Evolutionary conservation across 495 filamentous ascomycete genomes (phyloP).

Genomic region (Aspergillus mulundensis): DNA sequence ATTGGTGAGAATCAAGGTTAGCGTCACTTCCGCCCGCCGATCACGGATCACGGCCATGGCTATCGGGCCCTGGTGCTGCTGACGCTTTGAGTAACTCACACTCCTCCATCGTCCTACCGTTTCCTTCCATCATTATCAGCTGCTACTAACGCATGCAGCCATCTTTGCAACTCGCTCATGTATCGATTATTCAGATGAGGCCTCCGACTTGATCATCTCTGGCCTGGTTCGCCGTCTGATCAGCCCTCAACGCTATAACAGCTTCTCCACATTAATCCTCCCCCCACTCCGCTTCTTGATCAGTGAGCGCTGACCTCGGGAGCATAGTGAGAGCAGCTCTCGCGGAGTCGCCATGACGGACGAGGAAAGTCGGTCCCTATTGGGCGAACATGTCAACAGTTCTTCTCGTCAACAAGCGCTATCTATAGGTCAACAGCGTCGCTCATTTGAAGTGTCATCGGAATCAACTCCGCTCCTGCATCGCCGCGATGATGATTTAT

Average conservation of each 20-base stretch:
- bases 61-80: neutral
- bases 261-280: slow-evolving; percentile 2
- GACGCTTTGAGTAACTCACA: slow-evolving; percentile 46
- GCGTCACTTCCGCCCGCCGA: neutral
- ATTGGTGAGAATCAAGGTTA: slow-evolving; percentile 55
- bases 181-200: slow-evolving; percentile 4
- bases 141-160: neutral
- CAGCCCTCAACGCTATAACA: neutral
- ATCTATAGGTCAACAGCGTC: slow-evolving; percentile 16
- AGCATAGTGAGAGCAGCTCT: no score
- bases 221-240: slow-evolving; percentile 1
- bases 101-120: slow-evolving; percentile 20
- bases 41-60: neutral
- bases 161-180: neutral
- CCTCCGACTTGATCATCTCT: neutral
- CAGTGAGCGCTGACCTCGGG: no score
- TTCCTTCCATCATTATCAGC: neutral
- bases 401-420: slow-evolving; percentile 17
- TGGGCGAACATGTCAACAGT: slow-evolving; percentile 23
- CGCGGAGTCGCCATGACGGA: slow-evolving; percentile 30
- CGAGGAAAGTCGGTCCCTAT: slow-evolving; percentile 30
- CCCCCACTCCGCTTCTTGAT: slow-evolving; percentile 7
- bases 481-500: slow-evolving; percentile 32
- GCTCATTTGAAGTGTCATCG: slow-evolving; percentile 34
- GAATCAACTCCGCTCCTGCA: slow-evolving; percentile 43